A percentile compares a stretch with the other conserved stretches of the same genome.
These are phyloP conservation scores for Geum urbanum DNA, from an alignment of 306 rosid species.

Conservation along the genomic window DNA sequence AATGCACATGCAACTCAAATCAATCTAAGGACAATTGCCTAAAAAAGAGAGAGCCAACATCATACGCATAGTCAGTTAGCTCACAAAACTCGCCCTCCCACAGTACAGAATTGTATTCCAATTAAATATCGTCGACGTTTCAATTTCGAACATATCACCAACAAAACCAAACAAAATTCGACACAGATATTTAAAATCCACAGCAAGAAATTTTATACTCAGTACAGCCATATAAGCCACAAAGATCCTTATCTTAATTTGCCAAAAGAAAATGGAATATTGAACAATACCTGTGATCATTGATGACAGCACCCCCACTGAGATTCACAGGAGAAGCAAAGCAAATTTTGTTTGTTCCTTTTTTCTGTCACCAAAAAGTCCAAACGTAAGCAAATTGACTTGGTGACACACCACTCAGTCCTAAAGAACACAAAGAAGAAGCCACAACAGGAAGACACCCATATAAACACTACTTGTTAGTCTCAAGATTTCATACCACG, in stretches of 20 bases:
- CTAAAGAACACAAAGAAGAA: too few relatives aligned
- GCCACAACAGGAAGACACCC: too few relatives aligned
- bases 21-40: slow-evolving; percentile 36
- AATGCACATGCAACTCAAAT: neutral
- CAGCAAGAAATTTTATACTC: neutral
- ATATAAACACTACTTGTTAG: too few relatives aligned
- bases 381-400: too few relatives aligned
- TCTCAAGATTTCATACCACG: too few relatives aligned
- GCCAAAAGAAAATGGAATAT: neutral
- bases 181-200: neutral
- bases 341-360: neutral
- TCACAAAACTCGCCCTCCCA: slow-evolving; percentile 74
- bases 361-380: too few relatives aligned
- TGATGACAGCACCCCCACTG: slow-evolving; percentile 50
- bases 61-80: slow-evolving; percentile 59
- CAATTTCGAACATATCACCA: neutral
- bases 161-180: neutral
- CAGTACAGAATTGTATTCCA: slow-evolving; percentile 59
- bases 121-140: slow-evolving; percentile 39
- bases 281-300: slow-evolving; percentile 56
- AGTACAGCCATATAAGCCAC: neutral
- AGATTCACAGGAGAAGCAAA: slow-evolving; percentile 43
- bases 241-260: neutral
- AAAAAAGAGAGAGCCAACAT: slow-evolving; percentile 45
- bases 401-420: too few relatives aligned